A percentile compares a stretch with the other conserved stretches of the same genome.
Evolutionary conservation across 305 asterid species (phyloP).

Genomic region (Caryopteris hybrid): DNA sequence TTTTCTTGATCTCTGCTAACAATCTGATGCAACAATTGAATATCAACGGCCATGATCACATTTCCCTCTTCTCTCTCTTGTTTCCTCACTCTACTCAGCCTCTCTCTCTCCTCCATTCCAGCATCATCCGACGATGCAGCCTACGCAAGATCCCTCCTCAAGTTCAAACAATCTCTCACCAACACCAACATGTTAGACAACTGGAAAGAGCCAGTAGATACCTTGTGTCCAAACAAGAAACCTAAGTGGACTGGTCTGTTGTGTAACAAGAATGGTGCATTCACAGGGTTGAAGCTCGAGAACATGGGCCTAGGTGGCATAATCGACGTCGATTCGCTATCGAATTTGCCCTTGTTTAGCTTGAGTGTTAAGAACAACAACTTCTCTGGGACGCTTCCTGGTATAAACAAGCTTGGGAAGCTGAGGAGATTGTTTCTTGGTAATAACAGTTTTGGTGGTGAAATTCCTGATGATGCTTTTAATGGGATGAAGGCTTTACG

Average conservation of each 20-base stretch:
- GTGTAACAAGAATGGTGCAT: conserved; percentile 23
- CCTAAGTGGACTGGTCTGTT: conserved; percentile 45
- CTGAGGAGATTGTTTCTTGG: conserved; percentile 54
- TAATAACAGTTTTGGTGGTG: conserved; percentile 51
- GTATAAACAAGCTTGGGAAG: conserved; percentile 30
- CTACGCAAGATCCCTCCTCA: conserved; percentile 27
- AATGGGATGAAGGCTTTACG: conserved; percentile 43
- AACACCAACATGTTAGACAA: conserved; percentile 31
- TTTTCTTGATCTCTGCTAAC: too few relatives aligned
- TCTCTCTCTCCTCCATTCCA: background rate
- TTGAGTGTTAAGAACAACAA: conserved; percentile 53
- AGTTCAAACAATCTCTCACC: conserved; percentile 38
- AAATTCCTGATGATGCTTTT: conserved; percentile 45
- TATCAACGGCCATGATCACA: background rate
- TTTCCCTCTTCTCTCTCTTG: background rate
- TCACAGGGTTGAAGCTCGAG: conserved; percentile 36
- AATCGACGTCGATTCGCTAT: conserved; percentile 33
- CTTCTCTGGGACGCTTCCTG: conserved; percentile 55
- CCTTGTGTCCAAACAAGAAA: conserved; percentile 26
- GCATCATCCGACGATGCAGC: conserved; percentile 16
- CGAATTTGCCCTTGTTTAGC: conserved; percentile 30
- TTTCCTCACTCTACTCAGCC: conserved; percentile 5
- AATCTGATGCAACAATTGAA: conserved; percentile 4
- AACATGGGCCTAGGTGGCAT: conserved; percentile 45
- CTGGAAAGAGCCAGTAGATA: conserved; percentile 30